Base-by-base conservation (phyloP, 768 basidiomycete species). In the Phaeolepiota aurea region DNA sequence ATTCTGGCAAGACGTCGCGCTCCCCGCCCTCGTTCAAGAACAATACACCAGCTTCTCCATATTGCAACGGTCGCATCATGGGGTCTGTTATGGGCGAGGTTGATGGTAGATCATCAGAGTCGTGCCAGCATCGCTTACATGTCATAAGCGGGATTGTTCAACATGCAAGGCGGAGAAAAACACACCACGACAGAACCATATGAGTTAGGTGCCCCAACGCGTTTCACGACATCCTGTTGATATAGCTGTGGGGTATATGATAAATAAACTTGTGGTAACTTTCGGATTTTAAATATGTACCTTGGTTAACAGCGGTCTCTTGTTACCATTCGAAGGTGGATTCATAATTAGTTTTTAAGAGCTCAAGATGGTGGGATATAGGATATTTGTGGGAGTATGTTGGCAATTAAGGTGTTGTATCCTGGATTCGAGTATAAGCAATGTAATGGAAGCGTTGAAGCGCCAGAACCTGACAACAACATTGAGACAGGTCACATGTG, bases 81-180 rank as follows among this genome's bases (percentile, higher is more conserved):
- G 86, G 83, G 58, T 90, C 85, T 16, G 40, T 32, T 31, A 66
- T 49, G 41, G 68, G 52, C 13, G 59, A 58, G 23, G 64, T 61
- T 19, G 68, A 62, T 21, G 69, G 71, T 11, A 76, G 54, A 44
- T 88, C 87, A 48, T 92, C 88, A 7, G 80, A 78, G 56, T 91
- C 87, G 46, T 87, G 82, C 90, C 89, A 92, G 52, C 82, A 87
- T 61, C 87, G 77, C 89, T 92, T 54, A 5, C 38, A 28, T n/a
- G 32, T 2, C 20, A 32, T 9, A 39, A 21, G 47, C 9, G 39
- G 32, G 11, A 30, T n/a, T 19, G n/a, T 15, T 7, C 16, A 11
- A 16, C 15, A 30, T 9, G 10, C 11, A 4, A 18, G 14, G 18
- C 41, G 19, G 13, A 19, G 15, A 16, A 41, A 15, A 37, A 50